These are phyloP conservation scores for Aspergillus chevalieri DNA, from an alignment of 2,329 filamentous ascomycete genomes.

Conservation along the genomic window DNA sequence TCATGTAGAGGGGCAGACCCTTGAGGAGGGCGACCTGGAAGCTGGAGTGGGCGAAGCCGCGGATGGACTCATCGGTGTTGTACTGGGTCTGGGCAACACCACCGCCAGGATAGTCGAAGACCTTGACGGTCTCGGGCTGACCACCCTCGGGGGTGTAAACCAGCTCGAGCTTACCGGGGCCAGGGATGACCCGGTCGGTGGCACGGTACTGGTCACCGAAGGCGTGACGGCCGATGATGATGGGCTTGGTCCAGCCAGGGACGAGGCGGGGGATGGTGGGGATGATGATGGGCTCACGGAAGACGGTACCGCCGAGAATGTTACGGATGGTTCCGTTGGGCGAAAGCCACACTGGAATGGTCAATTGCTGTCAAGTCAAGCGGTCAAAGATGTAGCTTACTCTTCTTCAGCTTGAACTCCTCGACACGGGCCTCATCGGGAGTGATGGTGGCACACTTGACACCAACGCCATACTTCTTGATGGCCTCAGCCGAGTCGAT, in stretches of 20 bases:
- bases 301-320: constrained; percentile 82
- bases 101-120: constrained; percentile 79
- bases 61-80: constrained; percentile 95
- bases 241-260: constrained; percentile 96
- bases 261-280: constrained; percentile 86
- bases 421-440: constrained; percentile 93
- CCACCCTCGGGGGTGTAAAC: constrained; percentile 80
- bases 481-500: constrained; percentile 92
- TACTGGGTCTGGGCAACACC: constrained; percentile 94
- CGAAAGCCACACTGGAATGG: constrained; percentile 71
- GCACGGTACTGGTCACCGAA: constrained; percentile 98
- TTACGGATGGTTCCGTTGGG: constrained; percentile 84
- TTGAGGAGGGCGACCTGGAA: constrained; percentile 93
- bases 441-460: constrained; percentile 99
- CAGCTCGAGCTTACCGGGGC: constrained; percentile 85
- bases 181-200: constrained; percentile 79
- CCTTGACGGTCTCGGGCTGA: constrained; percentile 76
- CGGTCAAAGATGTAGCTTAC: neutral
- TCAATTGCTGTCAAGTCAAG: neutral
- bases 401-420: constrained; percentile 99
- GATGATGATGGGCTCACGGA: constrained; percentile 98
- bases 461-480: constrained; percentile 97
- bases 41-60: constrained; percentile 87
- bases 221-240: constrained; percentile 97
- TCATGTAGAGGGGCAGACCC: constrained; percentile 94